Base-by-base conservation (phyloP, 2,329 filamentous ascomycete species). In the Rhynchosporium agropyri region DNA sequence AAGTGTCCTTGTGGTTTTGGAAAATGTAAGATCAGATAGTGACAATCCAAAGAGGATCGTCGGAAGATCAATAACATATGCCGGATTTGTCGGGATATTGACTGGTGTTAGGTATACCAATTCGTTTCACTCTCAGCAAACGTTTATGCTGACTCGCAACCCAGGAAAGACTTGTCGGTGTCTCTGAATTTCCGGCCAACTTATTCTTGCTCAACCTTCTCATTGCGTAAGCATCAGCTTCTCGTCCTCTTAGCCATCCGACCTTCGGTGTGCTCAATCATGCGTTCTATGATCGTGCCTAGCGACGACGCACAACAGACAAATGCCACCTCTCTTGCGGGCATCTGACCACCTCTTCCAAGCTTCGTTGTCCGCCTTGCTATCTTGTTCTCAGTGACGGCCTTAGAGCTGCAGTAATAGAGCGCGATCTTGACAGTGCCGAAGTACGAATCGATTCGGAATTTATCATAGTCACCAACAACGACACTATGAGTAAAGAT, bases 381-480 rank as follows among this genome's bases (percentile, higher is more conserved):
- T 88, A 87, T 68, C 68, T 87, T 1, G 80, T 81, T 36, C 79
- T 87, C 65, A 81, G 82, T 65, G 78, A 84, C 53, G 82, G 82
- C 0, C 60, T 63, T 0, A 73, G 77, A 50, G 80, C 80, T 2
- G 71, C 79, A 0, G 76, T 82, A 0, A 75, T 88, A 53, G 83
- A 87, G 67, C 87, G 87, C 69, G 84, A 87, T 67, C 77, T 80
- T 60, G 54, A 69, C 2, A 78, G 72, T 0, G 83, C 81, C 3
- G 76, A 75, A 0, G 68, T 81, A 5, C 76, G 78, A n/a, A 75
- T 75, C 1, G 80, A 79, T 2, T 71, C 72, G 0, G 75, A 78
- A 1, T 87, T 88, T 69, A 79, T 87, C 43, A 77, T 81, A 2
- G 78, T 79, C 10, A 86, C 84, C 0, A 88, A 88, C 69, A 81